Conservation (phyloP, 139 green algal species). For the Chlamydomonas applanata region DNA sequence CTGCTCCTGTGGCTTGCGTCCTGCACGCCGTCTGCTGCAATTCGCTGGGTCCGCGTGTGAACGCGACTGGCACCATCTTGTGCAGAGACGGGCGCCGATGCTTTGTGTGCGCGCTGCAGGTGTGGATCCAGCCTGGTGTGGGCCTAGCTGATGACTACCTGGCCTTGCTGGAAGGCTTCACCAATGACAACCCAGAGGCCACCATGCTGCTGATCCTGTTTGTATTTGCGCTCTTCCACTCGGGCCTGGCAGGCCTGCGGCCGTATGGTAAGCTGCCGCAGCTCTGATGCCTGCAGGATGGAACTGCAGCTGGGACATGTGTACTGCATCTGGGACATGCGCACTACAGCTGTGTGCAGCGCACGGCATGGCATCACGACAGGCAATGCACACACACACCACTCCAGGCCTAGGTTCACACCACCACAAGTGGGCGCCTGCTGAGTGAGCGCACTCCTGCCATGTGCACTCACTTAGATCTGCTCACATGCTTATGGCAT, state of each 20-base stretch:
- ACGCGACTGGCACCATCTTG: background rate
- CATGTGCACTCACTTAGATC: too few species aligned
- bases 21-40: background rate
- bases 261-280: conserved; percentile 70
- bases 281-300: too few species aligned
- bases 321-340: background rate
- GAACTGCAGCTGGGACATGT: too few species aligned
- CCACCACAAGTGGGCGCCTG: too few species aligned
- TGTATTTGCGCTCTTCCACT: conserved; percentile 89
- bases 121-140: conserved; percentile 76
- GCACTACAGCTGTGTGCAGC: background rate
- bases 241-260: conserved; percentile 82
- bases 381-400: too few species aligned
- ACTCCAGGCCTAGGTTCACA: too few species aligned
- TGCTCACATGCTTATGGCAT: too few species aligned
- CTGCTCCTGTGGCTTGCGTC: background rate
- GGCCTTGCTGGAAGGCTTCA: conserved; percentile 41
- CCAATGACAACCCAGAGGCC: conserved; percentile 53
- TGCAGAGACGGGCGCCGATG: background rate
- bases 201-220: conserved; percentile 81
- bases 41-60: background rate
- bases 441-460: too few species aligned
- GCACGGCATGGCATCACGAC: too few species aligned
- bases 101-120: conserved; percentile 35
- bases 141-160: conserved; percentile 77